phyloP scores from a whole-genome alignment of 2,329 filamentous ascomycete genomes.

The Bipolaris gigantea region DNA sequence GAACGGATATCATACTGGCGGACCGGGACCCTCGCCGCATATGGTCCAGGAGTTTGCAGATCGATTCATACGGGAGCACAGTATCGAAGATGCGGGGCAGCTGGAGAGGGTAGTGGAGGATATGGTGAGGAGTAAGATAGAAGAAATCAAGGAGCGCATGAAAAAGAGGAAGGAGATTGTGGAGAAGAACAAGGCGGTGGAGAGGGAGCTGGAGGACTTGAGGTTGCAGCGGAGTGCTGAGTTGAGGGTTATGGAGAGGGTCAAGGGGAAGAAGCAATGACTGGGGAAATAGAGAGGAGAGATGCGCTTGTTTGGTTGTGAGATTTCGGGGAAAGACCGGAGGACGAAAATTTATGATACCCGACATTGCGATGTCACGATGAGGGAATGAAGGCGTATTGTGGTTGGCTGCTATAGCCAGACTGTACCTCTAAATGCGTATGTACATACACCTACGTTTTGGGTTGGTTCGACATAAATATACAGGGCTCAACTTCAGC shows the following conservation, averaged over 20 bases:
- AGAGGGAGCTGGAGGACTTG: slow-evolving; percentile 49
- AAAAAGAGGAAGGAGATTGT: slow-evolving; percentile 45
- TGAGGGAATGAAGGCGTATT: neutral
- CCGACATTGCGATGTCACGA: slow-evolving; percentile 12
- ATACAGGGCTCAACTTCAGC: neutral
- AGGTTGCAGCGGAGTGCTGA: slow-evolving; percentile 51
- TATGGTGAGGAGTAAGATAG: slow-evolving; percentile 40
- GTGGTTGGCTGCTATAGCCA: neutral
- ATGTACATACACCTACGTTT: neutral
- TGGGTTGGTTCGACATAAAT: neutral
- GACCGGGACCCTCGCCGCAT: slow-evolving; percentile 46
- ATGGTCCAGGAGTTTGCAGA: slow-evolving; percentile 43
- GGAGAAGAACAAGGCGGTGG: slow-evolving; percentile 47
- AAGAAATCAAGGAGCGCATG: slow-evolving; percentile 45
- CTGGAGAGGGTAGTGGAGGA: slow-evolving; percentile 41
- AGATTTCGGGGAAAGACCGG: neutral
- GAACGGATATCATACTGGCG: slow-evolving; percentile 53
- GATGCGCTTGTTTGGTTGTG: neutral
- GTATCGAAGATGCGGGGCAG: slow-evolving; percentile 40
- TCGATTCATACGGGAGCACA: slow-evolving; percentile 45
- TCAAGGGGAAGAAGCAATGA: slow-evolving; percentile 39
- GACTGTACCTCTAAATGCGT: neutral
- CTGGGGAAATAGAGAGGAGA: neutral
- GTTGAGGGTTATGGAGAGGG: slow-evolving; percentile 48
- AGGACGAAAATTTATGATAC: slow-evolving; percentile 6